Conservation (phyloP, 192 early-diverging fungal genomes). For the Podila verticillata region DNA sequence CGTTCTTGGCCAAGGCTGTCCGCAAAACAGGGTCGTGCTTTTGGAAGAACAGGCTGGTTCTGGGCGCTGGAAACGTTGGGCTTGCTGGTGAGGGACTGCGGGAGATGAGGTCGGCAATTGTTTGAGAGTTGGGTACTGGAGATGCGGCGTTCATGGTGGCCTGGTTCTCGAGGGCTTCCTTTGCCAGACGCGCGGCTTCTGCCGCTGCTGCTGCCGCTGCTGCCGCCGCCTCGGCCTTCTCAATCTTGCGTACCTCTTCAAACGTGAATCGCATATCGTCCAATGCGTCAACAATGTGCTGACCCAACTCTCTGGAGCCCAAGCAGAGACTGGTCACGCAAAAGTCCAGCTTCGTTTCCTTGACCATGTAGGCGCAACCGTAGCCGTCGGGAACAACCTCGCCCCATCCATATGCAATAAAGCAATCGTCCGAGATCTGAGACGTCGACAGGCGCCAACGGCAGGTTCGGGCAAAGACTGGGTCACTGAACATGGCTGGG, state of each 20-base stretch:
- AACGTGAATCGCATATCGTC: constrained; percentile 72
- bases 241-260: constrained; percentile 50
- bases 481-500: constrained; percentile 67
- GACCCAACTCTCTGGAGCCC: constrained; percentile 58
- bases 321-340: constrained; percentile 66
- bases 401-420: constrained; percentile 72
- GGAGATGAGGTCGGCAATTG: constrained; percentile 8
- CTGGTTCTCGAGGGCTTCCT: constrained; percentile 7
- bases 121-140: neutral
- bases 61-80: constrained; percentile 20
- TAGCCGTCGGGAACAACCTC: constrained; percentile 86
- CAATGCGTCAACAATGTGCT: constrained; percentile 68
- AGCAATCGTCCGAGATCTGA: constrained; percentile 52
- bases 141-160: constrained; percentile 6
- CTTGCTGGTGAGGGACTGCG: constrained; percentile 37
- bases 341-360: constrained; percentile 68
- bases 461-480: constrained; percentile 70
- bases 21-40: constrained; percentile 45
- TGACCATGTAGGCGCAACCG: constrained; percentile 88
- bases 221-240: constrained; percentile 41
- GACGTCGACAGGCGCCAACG: constrained; percentile 81
- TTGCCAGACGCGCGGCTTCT: constrained; percentile 10
- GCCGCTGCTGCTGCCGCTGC: constrained; percentile 26
- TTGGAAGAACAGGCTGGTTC: constrained; percentile 50
- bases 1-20: constrained; percentile 36